Evolutionary conservation across 2,329 filamentous ascomycete species (phyloP).

Genomic region (Phialophora macrospora): DNA sequence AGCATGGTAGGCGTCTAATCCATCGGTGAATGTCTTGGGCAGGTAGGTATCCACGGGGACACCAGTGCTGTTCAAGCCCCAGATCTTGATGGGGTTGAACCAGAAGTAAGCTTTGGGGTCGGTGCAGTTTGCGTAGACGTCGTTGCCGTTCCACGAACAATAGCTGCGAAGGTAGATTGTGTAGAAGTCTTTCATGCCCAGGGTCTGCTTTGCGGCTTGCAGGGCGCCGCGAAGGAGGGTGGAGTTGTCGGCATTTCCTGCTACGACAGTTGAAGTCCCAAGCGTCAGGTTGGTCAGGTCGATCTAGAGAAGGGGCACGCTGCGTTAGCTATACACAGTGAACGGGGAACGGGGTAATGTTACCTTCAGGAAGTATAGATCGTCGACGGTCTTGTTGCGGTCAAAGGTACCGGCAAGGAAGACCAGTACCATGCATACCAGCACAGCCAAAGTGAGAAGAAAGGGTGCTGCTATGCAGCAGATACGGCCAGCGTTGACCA

Average conservation of each 20-base stretch:
- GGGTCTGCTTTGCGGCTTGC: constrained; percentile 46
- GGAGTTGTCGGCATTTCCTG: constrained; percentile 46
- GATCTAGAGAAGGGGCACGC: constrained; percentile 57
- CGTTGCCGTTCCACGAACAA: constrained; percentile 67
- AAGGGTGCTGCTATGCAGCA: constrained; percentile 89
- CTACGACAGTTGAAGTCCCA: constrained; percentile 47
- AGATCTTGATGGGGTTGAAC: constrained; percentile 70
- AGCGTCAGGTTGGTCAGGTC: constrained; percentile 66
- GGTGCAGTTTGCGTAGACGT: constrained; percentile 67
- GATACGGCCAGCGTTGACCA: constrained; percentile 77
- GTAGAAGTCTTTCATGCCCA: constrained; percentile 76
- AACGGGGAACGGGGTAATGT: constrained; percentile 17
- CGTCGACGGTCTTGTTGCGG: constrained; percentile 51
- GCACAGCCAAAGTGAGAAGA: constrained; percentile 74
- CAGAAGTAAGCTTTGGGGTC: constrained; percentile 76
- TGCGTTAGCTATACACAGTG: not conserved
- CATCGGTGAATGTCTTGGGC: constrained; percentile 68
- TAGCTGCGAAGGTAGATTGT: constrained; percentile 84
- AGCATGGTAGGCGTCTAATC: constrained; percentile 73
- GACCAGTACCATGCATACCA: constrained; percentile 69
- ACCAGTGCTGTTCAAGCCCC: constrained; percentile 61
- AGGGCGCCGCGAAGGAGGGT: constrained; percentile 43
- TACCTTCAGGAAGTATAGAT: constrained; percentile 62
- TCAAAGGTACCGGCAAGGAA: constrained; percentile 62
- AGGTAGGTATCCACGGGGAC: constrained; percentile 65